Percentiles rank a stretch among this genome's conserved stretches.
phyloP scores from a whole-genome alignment of 148 eudicot species.

The Spergularia marina region DNA sequence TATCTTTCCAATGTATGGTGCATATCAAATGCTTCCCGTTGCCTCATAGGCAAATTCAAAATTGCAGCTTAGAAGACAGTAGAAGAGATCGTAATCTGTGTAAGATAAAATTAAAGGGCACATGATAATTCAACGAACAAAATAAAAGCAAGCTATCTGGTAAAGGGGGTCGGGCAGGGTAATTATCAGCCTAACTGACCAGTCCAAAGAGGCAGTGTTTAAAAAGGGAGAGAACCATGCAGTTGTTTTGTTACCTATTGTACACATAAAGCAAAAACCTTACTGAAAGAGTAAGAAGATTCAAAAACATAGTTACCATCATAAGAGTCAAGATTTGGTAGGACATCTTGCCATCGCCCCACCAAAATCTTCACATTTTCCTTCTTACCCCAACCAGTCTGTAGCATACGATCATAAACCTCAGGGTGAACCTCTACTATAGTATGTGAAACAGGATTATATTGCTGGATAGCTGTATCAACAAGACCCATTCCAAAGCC shows the following conservation, averaged over 20 bases:
- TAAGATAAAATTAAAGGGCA: neutral
- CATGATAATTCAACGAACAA: neutral
- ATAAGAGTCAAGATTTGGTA: constrained; percentile 72
- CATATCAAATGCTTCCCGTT: neutral
- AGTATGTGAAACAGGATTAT: constrained; percentile 63
- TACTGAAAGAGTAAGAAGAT: constrained; percentile 1
- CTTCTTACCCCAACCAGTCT: constrained; percentile 82
- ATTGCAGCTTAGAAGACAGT: neutral
- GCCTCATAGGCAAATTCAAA: neutral
- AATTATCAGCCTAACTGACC: neutral
- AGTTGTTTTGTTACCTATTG: neutral
- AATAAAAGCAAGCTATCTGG: neutral
- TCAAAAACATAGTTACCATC: constrained; percentile 52
- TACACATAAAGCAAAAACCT: neutral
- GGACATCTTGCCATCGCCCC: constrained; percentile 95
- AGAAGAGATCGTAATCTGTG: neutral
- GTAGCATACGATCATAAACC: constrained; percentile 77
- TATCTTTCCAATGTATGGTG: neutral
- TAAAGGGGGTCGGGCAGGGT: too few species aligned
- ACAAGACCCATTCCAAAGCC: constrained; percentile 99
- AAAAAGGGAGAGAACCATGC: neutral
- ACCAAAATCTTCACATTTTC: constrained; percentile 81
- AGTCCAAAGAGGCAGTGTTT: neutral
- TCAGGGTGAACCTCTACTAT: constrained; percentile 92
- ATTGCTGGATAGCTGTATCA: constrained; percentile 83